Conservation (phyloP, 192 early-diverging fungal genomes). For the Chytriomyces hyalinus region DNA sequence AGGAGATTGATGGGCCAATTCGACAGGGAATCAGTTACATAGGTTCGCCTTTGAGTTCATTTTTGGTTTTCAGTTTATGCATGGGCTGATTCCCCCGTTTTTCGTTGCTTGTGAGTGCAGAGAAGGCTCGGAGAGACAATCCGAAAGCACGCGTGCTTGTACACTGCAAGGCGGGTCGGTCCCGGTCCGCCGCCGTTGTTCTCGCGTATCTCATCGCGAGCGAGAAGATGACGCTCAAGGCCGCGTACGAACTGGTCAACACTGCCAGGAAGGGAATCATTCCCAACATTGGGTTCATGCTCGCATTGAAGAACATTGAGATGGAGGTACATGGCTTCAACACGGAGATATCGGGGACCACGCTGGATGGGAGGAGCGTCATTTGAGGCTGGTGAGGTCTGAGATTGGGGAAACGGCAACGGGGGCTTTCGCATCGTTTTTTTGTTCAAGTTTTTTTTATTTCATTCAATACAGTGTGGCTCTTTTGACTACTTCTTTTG, state of each 20-base stretch:
- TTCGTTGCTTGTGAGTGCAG: conserved; percentile 20
- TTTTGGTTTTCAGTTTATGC: neutral
- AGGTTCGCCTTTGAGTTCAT: conserved; percentile 48
- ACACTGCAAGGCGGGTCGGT: conserved; percentile 78
- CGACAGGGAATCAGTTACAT: conserved; percentile 70
- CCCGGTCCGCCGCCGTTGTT: conserved; percentile 70
- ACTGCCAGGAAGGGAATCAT: conserved; percentile 69
- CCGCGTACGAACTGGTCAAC: conserved; percentile 71
- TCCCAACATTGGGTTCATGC: conserved; percentile 80
- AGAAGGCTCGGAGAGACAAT: conserved; percentile 43
- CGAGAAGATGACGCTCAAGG: conserved; percentile 66
- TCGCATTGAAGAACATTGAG: conserved; percentile 72
- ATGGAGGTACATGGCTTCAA: conserved; percentile 58
- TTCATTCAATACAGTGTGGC: neutral
- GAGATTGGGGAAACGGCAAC: too few relatives aligned
- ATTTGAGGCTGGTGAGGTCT: neutral
- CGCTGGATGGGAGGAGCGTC: neutral
- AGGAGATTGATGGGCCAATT: conserved; percentile 68
- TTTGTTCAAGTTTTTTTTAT: neutral
- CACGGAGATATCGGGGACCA: conserved; percentile 15
- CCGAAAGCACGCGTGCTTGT: conserved; percentile 63
- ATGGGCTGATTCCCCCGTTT: neutral
- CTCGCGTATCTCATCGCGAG: conserved; percentile 69
- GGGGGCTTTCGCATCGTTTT: neutral
- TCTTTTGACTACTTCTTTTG: conserved; percentile 7